Conservation (phyloP, 495 filamentous ascomycete genomes). For the Cercophora samala region DNA sequence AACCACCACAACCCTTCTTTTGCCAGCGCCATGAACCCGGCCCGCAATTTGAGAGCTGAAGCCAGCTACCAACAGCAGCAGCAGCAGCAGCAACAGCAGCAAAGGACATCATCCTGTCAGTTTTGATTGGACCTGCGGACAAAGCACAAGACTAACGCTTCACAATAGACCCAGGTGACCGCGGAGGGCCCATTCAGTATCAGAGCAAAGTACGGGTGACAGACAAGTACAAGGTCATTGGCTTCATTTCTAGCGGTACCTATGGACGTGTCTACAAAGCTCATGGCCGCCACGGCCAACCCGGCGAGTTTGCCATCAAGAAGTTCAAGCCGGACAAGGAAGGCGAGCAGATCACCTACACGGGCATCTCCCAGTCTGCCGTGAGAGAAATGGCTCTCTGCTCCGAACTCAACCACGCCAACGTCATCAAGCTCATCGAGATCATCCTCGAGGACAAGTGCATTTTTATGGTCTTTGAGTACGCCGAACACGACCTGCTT, state of each 20-base stretch:
- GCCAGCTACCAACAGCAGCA: conserved; percentile 24
- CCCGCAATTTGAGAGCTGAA: conserved; percentile 23
- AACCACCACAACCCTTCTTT: conserved; percentile 4
- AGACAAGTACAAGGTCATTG: conserved; percentile 91
- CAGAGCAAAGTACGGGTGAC: conserved; percentile 83
- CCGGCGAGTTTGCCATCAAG: conserved; percentile 92
- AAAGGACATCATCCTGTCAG: conserved; percentile 3
- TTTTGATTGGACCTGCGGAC: not conserved
- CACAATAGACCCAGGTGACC: conserved; percentile 45
- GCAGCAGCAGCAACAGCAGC: conserved; percentile 12
- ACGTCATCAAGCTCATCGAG: conserved; percentile 88
- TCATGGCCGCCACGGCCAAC: conserved; percentile 63
- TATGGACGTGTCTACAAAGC: conserved; percentile 99
- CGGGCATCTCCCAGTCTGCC: conserved; percentile 95
- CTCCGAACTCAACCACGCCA: conserved; percentile 82
- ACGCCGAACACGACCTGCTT: conserved; percentile 92
- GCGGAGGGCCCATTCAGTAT: conserved; percentile 54
- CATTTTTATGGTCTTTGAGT: conserved; percentile 99
- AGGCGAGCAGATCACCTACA: conserved; percentile 89
- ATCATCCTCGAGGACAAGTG: conserved; percentile 98
- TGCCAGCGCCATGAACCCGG: conserved; percentile 26
- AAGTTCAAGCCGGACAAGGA: conserved; percentile 99
- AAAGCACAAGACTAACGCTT: conserved; percentile 22
- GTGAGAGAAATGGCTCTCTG: conserved; percentile 99
- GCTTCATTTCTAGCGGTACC: conserved; percentile 98